Conservation (phyloP, 306 rosid species). For the Benincasa hispida region DNA sequence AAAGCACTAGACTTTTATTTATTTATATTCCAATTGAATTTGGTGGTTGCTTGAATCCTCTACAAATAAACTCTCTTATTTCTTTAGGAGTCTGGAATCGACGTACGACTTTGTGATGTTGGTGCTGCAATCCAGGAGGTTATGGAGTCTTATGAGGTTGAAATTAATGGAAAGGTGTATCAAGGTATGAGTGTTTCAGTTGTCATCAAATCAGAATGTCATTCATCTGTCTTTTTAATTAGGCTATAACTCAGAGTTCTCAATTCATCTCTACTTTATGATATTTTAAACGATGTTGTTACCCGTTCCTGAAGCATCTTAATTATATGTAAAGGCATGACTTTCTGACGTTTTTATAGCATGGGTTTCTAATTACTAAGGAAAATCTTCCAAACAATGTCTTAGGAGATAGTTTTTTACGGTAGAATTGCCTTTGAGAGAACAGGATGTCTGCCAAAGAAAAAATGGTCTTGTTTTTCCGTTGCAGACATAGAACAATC, state of each 20-base stretch:
- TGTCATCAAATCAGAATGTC: not conserved
- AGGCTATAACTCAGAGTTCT: not conserved
- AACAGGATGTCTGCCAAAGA: not conserved
- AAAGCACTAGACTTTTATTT: not conserved
- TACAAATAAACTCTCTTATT: not conserved
- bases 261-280: not conserved
- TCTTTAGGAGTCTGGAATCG: conserved; percentile 82
- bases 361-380: not conserved
- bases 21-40: not conserved
- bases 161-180: conserved; percentile 80
- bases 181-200: conserved; percentile 38
- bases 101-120: conserved; percentile 92
- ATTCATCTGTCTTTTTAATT: not conserved
- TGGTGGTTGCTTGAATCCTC: not conserved
- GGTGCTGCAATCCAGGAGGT: conserved; percentile 99
- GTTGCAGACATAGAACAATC: not conserved
- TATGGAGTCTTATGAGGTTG: conserved; percentile 94
- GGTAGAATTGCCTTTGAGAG: too few species aligned
- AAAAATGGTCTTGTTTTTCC: not conserved
- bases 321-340: not conserved
- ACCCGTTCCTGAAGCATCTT: not conserved
- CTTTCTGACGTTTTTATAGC: not conserved
- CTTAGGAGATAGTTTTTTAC: not conserved
- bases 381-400: not conserved
- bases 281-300: not conserved